Evolutionary conservation across 2,329 filamentous ascomycete genomes (phyloP).

Genomic region (Fusarium sp.): DNA sequence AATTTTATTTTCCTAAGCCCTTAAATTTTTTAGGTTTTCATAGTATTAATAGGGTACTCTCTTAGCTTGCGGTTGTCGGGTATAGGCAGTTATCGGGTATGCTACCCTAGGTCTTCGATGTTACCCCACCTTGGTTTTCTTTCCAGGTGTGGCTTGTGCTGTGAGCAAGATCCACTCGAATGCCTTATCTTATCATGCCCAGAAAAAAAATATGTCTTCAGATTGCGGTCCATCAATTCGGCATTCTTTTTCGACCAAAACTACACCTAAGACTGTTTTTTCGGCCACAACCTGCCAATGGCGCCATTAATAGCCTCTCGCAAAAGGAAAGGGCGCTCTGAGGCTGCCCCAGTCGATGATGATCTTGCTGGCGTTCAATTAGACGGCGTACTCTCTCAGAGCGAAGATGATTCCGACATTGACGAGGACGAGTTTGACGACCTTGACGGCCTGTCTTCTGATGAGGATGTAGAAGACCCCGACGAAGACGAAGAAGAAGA

Average conservation of each 20-base stretch:
- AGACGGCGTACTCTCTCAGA: conserved; percentile 67
- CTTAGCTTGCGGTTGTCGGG: too few species aligned
- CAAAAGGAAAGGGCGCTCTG: conserved; percentile 40
- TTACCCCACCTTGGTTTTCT: background rate
- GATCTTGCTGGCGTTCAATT: conserved; percentile 60
- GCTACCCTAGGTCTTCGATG: too few species aligned
- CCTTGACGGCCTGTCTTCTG: conserved; percentile 36
- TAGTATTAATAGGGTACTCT: too few species aligned
- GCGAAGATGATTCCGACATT: conserved; percentile 68
- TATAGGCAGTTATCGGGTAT: too few species aligned
- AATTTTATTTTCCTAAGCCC: too few species aligned
- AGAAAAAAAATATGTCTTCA: conserved; percentile 14
- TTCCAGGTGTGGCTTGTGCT: background rate
- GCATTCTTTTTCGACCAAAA: background rate
- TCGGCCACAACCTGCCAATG: conserved; percentile 25
- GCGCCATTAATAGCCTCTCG: conserved; percentile 35
- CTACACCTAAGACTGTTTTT: background rate
- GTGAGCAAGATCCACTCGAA: background rate
- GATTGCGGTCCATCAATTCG: background rate
- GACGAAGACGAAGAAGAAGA: conserved; percentile 56
- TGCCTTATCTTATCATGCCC: conserved; percentile 31
- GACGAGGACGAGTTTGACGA: conserved; percentile 53
- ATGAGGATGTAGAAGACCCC: conserved; percentile 24
- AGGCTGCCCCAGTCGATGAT: conserved; percentile 27
- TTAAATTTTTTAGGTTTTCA: too few species aligned